phyloP scores from a whole-genome alignment of 345 rosid genomes.

The Kandelia obovata region DNA sequence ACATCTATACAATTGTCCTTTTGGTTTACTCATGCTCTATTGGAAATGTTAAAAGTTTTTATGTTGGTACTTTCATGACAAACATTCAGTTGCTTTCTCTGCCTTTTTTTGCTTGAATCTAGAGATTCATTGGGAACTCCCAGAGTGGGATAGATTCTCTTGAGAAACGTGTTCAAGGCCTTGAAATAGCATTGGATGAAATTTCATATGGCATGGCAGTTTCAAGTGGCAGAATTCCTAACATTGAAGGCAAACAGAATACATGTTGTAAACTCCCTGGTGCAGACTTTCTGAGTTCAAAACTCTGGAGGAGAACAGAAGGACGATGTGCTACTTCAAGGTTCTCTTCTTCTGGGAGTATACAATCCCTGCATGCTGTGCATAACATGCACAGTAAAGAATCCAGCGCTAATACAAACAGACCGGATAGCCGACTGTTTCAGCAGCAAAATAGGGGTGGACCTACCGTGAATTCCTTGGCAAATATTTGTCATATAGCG shows the following conservation, averaged over 20 bases:
- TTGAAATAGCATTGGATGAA: slow-evolving; percentile 85
- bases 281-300: slow-evolving; percentile 74
- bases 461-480: slow-evolving; percentile 14
- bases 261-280: slow-evolving; percentile 87
- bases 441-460: slow-evolving; percentile 24
- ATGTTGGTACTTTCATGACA: background rate
- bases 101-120: slow-evolving; percentile 21
- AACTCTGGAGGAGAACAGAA: slow-evolving; percentile 81
- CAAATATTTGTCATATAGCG: slow-evolving; percentile 18
- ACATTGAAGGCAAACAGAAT: slow-evolving; percentile 40
- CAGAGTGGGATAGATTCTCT: slow-evolving; percentile 77
- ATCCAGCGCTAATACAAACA: slow-evolving; percentile 23
- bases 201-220: slow-evolving; percentile 67
- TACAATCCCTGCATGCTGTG: slow-evolving; percentile 20
- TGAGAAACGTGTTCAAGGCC: slow-evolving; percentile 74
- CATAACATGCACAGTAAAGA: slow-evolving; percentile 18
- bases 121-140: slow-evolving; percentile 86
- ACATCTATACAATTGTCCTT: background rate
- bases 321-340: slow-evolving; percentile 38
- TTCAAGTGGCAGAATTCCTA: slow-evolving; percentile 59
- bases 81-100: slow-evolving; percentile 14
- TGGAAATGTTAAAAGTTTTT: background rate
- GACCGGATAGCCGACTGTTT: slow-evolving; percentile 26
- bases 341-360: slow-evolving; percentile 36
- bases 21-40: slow-evolving; percentile 1